Base-by-base conservation (phyloP, 495 filamentous ascomycete genomes). In the Pyrenula massariospora region DNA sequence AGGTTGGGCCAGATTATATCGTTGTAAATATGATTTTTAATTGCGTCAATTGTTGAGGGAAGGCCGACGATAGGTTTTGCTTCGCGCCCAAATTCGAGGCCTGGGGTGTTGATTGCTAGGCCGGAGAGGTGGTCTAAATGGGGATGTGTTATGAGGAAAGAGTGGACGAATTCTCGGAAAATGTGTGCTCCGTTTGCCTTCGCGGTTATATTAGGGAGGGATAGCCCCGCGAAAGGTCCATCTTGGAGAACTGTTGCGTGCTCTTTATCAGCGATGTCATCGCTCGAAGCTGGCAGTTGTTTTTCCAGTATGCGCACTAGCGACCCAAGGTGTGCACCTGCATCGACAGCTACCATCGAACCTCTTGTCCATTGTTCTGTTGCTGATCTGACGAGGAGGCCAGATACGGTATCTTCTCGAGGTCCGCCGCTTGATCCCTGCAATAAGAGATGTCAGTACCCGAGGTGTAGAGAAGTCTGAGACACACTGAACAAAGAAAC, bases 1-100 rank as follows among this genome's bases (percentile, higher is more conserved):
- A 98, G 73, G 61, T 98, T 98, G 0, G 93, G 93, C 94, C 94
- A 98, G 54, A 98, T 94, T 50, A 96, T 69, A 64, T 96, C 91
- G 70, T 98, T 98, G 74, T 97, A 98, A 56, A 98, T 86, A 68
- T 98, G 91, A 10, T 76, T 81, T 65, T 96, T 96, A 66, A 98
- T 82, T 2, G 91, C 91, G 12, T 84, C 74, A 49, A 98, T 89
- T 31, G 91, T 92, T 19, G 81, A 84, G 0, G 91, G 90, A 1
- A 96, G 70, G 8, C 86, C 93, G 3, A 91, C 89, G 10, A 98
- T 71, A 21, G 84, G 77, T 66, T 96, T 98, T 5, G 89, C 87
- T 12, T 80, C 80, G 49, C 74, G 76, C 25, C 84, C 85, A n/a
- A 78, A 82, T 59, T 84, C 80, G 22, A 94, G 79, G 21, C 85